A percentile compares a stretch with the other conserved stretches of the same genome.
These are phyloP conservation scores for Globisporangium megalacanthum DNA, from an alignment of 352 stramenopile species.

Conservation along the genomic window DNA sequence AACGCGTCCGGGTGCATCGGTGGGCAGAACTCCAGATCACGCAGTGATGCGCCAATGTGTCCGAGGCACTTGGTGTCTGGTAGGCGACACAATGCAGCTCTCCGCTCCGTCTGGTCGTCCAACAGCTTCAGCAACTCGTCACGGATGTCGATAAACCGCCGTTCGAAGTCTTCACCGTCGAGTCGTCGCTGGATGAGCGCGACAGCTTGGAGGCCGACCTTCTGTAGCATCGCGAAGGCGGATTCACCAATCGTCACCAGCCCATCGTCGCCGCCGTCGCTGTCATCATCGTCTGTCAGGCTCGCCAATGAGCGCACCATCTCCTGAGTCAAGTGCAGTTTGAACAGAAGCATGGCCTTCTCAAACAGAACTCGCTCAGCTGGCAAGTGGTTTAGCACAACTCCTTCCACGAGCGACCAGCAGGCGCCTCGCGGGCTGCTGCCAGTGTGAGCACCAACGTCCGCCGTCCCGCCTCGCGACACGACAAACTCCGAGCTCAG, in stretches of 20 bases:
- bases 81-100: not conserved
- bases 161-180: not conserved
- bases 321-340: constrained; percentile 12
- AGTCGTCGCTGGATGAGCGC: constrained; percentile 3
- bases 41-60: not conserved
- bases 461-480: constrained; percentile 33
- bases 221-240: constrained; percentile 15
- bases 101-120: not conserved
- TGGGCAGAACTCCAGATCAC: not conserved
- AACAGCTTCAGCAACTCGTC: not conserved
- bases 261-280: no score
- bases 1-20: not conserved
- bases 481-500: not conserved
- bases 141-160: not conserved
- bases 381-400: constrained; percentile 28
- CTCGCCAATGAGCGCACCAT: not conserved
- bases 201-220: not conserved
- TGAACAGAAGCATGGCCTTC: constrained; percentile 29
- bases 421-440: constrained; percentile 32
- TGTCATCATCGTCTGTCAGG: not conserved
- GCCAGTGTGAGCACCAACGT: constrained; percentile 45
- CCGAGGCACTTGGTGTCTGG: not conserved
- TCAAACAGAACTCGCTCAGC: constrained; percentile 24
- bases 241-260: not conserved
- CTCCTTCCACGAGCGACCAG: constrained; percentile 39